Conservation (phyloP, 225 moss, liverwort and hornwort species). For the Antitrichia curtipendula region DNA sequence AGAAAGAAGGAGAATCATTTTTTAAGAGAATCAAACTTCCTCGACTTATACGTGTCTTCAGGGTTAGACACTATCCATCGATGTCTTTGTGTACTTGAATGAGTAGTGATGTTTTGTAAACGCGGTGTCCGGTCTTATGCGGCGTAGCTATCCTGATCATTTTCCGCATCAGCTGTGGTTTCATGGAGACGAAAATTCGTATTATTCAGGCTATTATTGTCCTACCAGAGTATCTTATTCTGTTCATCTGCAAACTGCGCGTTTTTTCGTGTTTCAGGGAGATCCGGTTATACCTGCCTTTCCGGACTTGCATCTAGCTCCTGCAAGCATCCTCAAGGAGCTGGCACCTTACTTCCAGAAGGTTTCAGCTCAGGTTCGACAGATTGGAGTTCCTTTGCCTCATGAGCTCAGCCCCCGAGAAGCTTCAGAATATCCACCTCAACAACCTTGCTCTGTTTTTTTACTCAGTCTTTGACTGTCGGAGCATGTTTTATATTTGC, state of each 20-base stretch:
- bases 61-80: conserved; percentile 15
- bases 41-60: conserved; percentile 69
- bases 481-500: neutral
- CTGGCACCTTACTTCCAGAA: conserved; percentile 90
- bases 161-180: neutral
- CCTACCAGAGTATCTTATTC: neutral
- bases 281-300: conserved; percentile 97
- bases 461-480: neutral
- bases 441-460: neutral
- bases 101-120: neutral
- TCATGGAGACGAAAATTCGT: neutral
- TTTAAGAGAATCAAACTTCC: conserved; percentile 84
- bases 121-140: neutral
- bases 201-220: neutral
- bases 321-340: conserved; percentile 91
- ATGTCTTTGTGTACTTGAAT: neutral
- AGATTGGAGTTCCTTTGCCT: conserved; percentile 86
- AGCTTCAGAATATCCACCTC: conserved; percentile 90
- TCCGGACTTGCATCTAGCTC: conserved; percentile 86
- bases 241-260: neutral
- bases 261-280: conserved; percentile 28
- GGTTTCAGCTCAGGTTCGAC: conserved; percentile 80
- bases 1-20: conserved; percentile 81
- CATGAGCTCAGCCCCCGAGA: conserved; percentile 94
- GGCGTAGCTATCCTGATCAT: neutral